Base-by-base conservation (phyloP, 768 basidiomycete species). In the Mycena vitilis region DNA sequence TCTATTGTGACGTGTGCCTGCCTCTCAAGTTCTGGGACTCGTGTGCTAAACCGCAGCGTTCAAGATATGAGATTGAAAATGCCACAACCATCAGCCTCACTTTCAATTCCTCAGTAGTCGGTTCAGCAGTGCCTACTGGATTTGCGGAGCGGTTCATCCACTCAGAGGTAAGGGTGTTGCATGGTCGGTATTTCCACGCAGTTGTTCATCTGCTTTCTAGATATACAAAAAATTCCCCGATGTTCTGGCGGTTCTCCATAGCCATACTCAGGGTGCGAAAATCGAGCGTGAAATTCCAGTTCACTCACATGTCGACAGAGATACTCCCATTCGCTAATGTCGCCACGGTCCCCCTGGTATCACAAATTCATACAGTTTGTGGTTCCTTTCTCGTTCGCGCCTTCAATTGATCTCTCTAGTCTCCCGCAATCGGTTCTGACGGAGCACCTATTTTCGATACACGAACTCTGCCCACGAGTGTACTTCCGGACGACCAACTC, bases 81-180 rank as follows among this genome's bases (percentile, higher is more conserved):
- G 73, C 73, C 23, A 75, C 74, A 5, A 58, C 74, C 1, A 38
- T 73, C 25, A 60, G 48, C 15, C 66, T 75, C 0, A 73, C 74
- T 16, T 72, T 75, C 69, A 75, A 75, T 45, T 55, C 68, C 22
- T 74, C 74, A 34, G 68, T 74, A 0, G 55, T 40, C 12, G 73
- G 70, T 8, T 6, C 68, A 22, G 68, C 63, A 16, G 62, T 73
- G 8, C 74, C 74, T 9, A 65, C 72, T 37, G 70, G 72, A 30
- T 75, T 75, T 48, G 23, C 73, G 0, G 74, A 75, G 58, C 65
- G 74, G 56, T 75, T 55, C 36, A 75, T 75, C 60, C 70, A 74
- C 23, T 71, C 66, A 54, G 73, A 78, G 74, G 75, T 66, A 36
- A 12, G 34, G 12, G 48, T 47, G 55, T 37, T 34, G 16, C 54